phyloP scores from a whole-genome alignment of 352 stramenopile genomes.

The Pythium rishiriense region DNA sequence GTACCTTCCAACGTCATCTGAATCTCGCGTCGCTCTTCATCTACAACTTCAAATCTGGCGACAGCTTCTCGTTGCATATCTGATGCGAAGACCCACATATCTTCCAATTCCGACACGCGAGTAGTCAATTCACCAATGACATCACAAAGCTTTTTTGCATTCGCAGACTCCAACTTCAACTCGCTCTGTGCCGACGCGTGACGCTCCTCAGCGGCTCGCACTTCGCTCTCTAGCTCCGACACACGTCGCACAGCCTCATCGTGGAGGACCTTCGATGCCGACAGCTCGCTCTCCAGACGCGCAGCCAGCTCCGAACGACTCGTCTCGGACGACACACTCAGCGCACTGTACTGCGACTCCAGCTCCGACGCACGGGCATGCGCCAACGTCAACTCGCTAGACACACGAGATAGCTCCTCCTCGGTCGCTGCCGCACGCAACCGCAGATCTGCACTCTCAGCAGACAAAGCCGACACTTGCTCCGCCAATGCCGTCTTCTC shows the following conservation, averaged over 20 bases:
- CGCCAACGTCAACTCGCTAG: neutral
- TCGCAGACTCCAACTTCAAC: slow-evolving; percentile 1
- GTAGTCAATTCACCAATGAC: neutral
- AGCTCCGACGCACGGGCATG: neutral
- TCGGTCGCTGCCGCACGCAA: neutral
- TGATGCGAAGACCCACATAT: slow-evolving; percentile 10
- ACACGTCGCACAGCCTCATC: neutral
- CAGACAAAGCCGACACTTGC: no score
- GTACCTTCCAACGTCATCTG: slow-evolving; percentile 2
- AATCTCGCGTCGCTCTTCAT: slow-evolving; percentile 20
- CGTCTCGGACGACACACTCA: neutral
- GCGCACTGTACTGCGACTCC: slow-evolving; percentile 2
- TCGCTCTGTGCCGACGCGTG: slow-evolving; percentile 10
- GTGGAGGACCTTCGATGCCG: no score
- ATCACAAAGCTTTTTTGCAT: neutral
- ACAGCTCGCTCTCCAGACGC: no score
- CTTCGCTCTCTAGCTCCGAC: slow-evolving; percentile 8
- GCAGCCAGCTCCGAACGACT: neutral
- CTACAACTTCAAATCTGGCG: slow-evolving; percentile 20
- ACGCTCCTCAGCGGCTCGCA: neutral
- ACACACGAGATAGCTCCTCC: slow-evolving; percentile 4
- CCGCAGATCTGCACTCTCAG: neutral
- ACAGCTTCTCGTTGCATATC: slow-evolving; percentile 22
- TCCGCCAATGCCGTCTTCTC: no score
- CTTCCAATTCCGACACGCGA: slow-evolving; percentile 7